Conservation (phyloP, 768 basidiomycete species). For the Kwoniella sp. region DNA sequence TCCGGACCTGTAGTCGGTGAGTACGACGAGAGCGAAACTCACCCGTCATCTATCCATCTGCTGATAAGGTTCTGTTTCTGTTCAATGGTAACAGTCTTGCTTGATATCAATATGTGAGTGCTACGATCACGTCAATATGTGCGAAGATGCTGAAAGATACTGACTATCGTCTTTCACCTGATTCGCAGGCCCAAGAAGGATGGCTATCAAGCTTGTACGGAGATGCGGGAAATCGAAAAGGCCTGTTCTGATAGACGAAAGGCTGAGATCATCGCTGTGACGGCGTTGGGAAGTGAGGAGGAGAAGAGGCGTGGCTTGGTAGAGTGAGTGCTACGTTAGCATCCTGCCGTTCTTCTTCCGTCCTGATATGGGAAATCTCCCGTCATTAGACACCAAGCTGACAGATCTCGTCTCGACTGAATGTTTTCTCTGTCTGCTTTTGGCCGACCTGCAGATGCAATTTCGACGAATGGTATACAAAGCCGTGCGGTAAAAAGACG, state of each 20-base stretch:
- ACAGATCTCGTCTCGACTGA: no score
- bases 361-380: no score
- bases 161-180: not conserved
- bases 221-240: conserved; percentile 47
- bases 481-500: conserved; percentile 38
- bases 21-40: no score
- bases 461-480: conserved; percentile 43
- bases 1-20: conserved; percentile 26
- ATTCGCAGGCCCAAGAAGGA: conserved; percentile 46
- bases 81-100: conserved; percentile 34
- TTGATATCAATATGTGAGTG: conserved; percentile 53
- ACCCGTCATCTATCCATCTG: not conserved
- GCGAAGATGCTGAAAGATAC: not conserved
- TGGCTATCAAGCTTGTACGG: conserved; percentile 44
- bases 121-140: no score
- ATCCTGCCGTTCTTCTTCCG: no score
- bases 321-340: conserved; percentile 51
- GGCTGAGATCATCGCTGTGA: conserved; percentile 50
- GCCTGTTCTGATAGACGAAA: not conserved
- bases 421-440: no score
- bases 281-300: conserved; percentile 47
- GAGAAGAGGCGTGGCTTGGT: conserved; percentile 42
- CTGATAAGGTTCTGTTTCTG: not conserved
- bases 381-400: no score
- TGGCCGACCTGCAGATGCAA: conserved; percentile 27